Percentiles rank a stretch among this genome's conserved stretches.
Evolutionary conservation across 306 rosid species (phyloP).

Genomic region (Senna siamea): DNA sequence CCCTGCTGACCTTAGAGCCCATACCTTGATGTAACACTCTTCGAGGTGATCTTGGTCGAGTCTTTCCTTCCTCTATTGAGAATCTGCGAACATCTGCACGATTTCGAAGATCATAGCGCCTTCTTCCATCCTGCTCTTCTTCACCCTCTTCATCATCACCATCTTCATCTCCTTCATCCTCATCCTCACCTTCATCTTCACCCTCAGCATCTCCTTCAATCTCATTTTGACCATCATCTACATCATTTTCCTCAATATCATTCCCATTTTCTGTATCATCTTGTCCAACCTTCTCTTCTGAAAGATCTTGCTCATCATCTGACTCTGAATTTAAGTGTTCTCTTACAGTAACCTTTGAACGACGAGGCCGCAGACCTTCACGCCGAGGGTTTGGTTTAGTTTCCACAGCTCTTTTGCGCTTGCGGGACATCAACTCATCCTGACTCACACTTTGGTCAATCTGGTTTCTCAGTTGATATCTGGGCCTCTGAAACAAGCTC

Average conservation of each 20-base stretch:
- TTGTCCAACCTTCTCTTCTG: constrained; percentile 70
- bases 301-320: constrained; percentile 74
- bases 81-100: constrained; percentile 89
- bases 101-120: constrained; percentile 95
- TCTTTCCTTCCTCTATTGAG: constrained; percentile 82
- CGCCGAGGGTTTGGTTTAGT: constrained; percentile 71
- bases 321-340: constrained; percentile 55
- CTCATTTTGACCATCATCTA: constrained; percentile 80
- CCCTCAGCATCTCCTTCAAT: constrained; percentile 70
- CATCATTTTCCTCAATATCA: constrained; percentile 81
- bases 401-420: constrained; percentile 59
- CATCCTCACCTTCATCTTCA: constrained; percentile 64
- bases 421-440: constrained; percentile 59
- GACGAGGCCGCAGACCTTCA: constrained; percentile 96
- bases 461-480: constrained; percentile 54
- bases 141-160: constrained; percentile 68
- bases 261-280: constrained; percentile 90
- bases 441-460: constrained; percentile 51
- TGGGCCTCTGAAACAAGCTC: constrained; percentile 63
- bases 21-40: constrained; percentile 93
- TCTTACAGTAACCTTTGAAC: constrained; percentile 57
- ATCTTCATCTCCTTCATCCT: constrained; percentile 58
- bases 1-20: constrained; percentile 87
- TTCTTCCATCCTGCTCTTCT: constrained; percentile 89
- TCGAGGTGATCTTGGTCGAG: constrained; percentile 81